Evolutionary conservation across 2,329 filamentous ascomycete genomes (phyloP).

Genomic region (Botrytis squamosa): DNA sequence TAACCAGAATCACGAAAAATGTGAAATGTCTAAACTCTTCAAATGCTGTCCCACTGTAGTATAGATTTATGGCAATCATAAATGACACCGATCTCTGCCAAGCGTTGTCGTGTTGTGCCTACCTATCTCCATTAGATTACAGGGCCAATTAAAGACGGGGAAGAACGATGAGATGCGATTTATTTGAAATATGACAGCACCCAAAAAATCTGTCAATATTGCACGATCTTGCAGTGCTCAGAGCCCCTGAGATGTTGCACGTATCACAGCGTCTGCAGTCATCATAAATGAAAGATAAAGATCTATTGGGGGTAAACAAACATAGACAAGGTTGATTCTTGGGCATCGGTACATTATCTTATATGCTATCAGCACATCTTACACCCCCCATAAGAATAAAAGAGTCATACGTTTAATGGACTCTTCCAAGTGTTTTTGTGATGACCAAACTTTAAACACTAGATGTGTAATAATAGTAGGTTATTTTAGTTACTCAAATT

Average conservation of each 20-base stretch:
- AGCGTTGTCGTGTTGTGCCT: background rate
- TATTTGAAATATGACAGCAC: background rate
- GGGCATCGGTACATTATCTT: no score
- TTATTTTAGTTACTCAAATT: background rate
- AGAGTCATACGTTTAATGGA: background rate
- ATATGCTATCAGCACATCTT: no score
- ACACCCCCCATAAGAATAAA: no score
- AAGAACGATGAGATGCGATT: background rate
- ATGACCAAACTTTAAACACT: accelerated
- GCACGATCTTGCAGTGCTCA: background rate
- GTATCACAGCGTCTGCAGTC: background rate
- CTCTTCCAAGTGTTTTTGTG: accelerated
- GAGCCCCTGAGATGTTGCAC: background rate
- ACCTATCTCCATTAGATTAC: background rate
- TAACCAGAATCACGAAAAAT: accelerated
- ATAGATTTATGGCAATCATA: background rate
- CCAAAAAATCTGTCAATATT: background rate
- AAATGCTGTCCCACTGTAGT: background rate
- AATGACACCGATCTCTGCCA: background rate
- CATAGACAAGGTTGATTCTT: background rate
- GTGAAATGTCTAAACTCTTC: background rate
- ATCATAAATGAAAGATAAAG: background rate
- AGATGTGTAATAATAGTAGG: accelerated
- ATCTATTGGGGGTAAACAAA: background rate
- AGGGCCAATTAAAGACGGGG: no score